These are phyloP conservation scores for Cercospora citrullina DNA, from an alignment of 2,329 filamentous ascomycete genomes.

Conservation along the genomic window DNA sequence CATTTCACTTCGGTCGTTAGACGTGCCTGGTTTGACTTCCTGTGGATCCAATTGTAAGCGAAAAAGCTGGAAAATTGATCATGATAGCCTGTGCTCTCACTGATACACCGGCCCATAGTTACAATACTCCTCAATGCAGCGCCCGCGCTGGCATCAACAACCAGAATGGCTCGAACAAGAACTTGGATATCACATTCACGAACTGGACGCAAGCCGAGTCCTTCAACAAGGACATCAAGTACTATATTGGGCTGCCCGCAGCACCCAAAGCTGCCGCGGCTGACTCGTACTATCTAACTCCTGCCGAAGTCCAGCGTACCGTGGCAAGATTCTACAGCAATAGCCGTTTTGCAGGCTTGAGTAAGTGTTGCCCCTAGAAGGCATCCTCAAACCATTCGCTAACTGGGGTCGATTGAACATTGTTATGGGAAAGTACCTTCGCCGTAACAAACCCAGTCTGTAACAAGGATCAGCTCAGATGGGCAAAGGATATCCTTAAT, in stretches of 20 bases:
- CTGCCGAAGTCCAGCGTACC: conserved; percentile 48
- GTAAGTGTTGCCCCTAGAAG: background rate
- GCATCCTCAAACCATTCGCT: background rate
- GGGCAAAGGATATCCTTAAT: conserved; percentile 50
- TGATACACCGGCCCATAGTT: conserved; percentile 24
- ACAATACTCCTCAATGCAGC: conserved; percentile 51
- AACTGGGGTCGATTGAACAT: no score
- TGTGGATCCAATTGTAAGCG: conserved; percentile 46
- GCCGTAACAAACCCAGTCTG: conserved; percentile 40
- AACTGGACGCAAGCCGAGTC: conserved; percentile 46
- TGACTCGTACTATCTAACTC: conserved; percentile 47
- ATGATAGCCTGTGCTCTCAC: background rate
- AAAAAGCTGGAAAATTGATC: background rate
- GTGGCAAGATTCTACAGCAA: conserved; percentile 46
- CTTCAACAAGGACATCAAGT: conserved; percentile 47
- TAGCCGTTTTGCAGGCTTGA: conserved; percentile 57
- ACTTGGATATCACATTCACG: conserved; percentile 29
- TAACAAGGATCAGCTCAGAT: conserved; percentile 47
- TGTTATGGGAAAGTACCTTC: conserved; percentile 52
- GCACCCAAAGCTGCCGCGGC: conserved; percentile 37
- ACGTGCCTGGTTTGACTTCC: conserved; percentile 46
- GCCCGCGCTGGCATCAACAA: conserved; percentile 46
- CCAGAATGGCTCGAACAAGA: conserved; percentile 33
- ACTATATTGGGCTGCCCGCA: conserved; percentile 54
- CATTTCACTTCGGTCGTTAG: conserved; percentile 43